Conservation (phyloP, 306 rosid species). For the Myrica gale region DNA sequence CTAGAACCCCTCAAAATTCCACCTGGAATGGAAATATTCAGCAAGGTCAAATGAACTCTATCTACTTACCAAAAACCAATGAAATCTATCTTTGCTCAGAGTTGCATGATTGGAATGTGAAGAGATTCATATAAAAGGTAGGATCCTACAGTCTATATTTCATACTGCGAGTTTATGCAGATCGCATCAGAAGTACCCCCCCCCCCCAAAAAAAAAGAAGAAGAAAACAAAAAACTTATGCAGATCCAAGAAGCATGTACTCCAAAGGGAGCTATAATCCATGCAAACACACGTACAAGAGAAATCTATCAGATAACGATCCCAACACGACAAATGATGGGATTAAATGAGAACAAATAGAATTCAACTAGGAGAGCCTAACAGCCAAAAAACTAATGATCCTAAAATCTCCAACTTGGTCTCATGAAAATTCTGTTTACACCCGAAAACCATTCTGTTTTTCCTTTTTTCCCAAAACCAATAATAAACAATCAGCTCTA, state of each 20-base stretch:
- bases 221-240: neutral
- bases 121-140: neutral
- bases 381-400: neutral
- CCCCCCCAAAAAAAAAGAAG: neutral
- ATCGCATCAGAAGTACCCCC: neutral
- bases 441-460: neutral
- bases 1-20: slow-evolving; percentile 93
- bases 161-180: slow-evolving; percentile 13
- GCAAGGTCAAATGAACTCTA: slow-evolving; percentile 23
- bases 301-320: neutral
- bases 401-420: neutral
- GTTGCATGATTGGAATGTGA: neutral
- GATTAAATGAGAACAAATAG: neutral
- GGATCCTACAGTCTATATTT: slow-evolving; percentile 16
- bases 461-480: neutral
- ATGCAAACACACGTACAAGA: neutral
- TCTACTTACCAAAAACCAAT: slow-evolving; percentile 8
- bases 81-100: too few relatives aligned
- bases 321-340: neutral
- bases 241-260: neutral
- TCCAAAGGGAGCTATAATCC: neutral
- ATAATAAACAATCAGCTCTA: neutral
- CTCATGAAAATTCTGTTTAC: neutral
- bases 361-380: neutral
- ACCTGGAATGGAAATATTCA: slow-evolving; percentile 51